phyloP scores from a whole-genome alignment of 192 early-diverging fungal species.

The Coemansia sp. region DNA sequence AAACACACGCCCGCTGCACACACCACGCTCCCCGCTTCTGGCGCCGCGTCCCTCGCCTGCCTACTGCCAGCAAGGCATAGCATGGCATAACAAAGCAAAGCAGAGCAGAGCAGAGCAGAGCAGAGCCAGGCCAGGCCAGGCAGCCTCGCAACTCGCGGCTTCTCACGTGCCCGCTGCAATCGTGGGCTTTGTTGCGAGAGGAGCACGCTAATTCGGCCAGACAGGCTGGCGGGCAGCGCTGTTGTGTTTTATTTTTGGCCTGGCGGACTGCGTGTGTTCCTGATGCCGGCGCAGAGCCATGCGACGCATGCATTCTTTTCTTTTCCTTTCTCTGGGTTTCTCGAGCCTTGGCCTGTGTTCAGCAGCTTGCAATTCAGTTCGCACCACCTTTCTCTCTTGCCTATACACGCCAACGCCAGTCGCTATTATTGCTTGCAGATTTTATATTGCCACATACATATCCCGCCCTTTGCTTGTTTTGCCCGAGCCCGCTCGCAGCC shows the following conservation, averaged over 20 bases:
- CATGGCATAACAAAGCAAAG: no score
- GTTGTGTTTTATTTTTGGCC: not conserved
- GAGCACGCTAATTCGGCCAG: no score
- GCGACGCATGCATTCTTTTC: not conserved
- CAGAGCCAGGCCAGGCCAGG: not conserved
- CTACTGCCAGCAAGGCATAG: not conserved
- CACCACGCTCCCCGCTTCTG: no score
- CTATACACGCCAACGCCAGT: no score
- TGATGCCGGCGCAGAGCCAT: not conserved
- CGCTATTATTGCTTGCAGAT: not conserved
- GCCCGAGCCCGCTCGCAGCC: no score
- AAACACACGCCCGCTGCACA: no score
- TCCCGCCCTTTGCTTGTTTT: not conserved
- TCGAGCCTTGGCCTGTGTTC: not conserved
- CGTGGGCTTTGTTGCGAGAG: not conserved
- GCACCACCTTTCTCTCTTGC: not conserved
- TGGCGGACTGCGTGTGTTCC: not conserved
- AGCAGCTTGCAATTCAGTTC: not conserved
- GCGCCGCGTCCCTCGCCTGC: not conserved
- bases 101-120: no score
- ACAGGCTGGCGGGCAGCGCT: no score
- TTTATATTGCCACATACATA: not conserved
- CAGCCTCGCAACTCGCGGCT: slow-evolving; percentile 6
- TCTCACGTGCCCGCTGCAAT: not conserved
- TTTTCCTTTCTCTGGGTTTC: not conserved